Evolutionary conservation across 2,329 filamentous ascomycete species (phyloP), one percentile per base, ranked within the genome.

Genomic region (Thielaviopsis populi): DNA sequence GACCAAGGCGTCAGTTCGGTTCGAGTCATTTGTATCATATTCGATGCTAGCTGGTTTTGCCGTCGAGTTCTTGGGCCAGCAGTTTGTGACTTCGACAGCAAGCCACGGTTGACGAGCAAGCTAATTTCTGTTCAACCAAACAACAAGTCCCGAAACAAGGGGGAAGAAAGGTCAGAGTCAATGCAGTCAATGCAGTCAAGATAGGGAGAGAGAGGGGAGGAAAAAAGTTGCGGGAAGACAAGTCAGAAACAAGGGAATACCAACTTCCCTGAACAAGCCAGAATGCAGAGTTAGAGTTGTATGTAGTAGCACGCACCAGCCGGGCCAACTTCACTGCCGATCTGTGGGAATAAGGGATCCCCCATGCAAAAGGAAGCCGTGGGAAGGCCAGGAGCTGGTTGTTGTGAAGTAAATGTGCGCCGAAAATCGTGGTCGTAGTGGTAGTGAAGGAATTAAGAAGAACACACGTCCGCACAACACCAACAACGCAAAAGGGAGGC

Each of bases 271-370:
- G 46, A 50, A 50, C 15, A 19, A 46, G 10, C 17, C 19, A 24
- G 46, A 19, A 27, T 24, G 15, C 24, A 50, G 46, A 50, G 46
- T 50, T 50, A 10, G 24, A 48, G 3, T 33, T 33, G 30, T 3
- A 7, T 48, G 24, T 50, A 15, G 50, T 56, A 56, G 27, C 50
- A 56, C 50, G 50, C 24, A 56, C 50, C 50, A 56, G 17, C 27
- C 50, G 17, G 27, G 24, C 50, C 50, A 56, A 53, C 8, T 56
- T 24, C 33, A 56, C 33, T 56, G 50, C 50, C 50, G 50, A 56
- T 56, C 24, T 56, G 50, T 56, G 27, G 22, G 50, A 56, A 56
- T 56, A 30, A 46, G 50, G 24, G 50, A 56, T 56, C 50, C 50
- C 41, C 24, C 27, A 30, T 56, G 50, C 30, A 56, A 56, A 56